Base-by-base conservation (phyloP, 2,329 filamentous ascomycete genomes). In the Aspergillus amoenus region DNA sequence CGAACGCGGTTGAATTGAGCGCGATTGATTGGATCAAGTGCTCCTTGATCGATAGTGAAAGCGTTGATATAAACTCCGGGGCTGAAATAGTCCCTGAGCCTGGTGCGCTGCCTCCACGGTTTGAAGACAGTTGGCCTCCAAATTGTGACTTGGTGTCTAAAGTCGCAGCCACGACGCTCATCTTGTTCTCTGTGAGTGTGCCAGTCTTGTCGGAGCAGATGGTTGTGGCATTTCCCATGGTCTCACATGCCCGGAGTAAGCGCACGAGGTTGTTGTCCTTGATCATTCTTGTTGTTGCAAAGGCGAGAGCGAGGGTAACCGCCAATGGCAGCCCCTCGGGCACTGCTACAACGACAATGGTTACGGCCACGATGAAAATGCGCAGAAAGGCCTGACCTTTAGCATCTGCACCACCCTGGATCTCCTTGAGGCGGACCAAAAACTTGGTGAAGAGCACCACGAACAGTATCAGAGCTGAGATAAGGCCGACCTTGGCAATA, bases 391-490 rank as follows among this genome's bases (percentile, higher is more conserved):
- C 73, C 65, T 84, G 82, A 6, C 81, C 83, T 66, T 84, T 85
- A 1, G 78, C 76, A 2, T 81, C 75, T 2, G 75, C 73, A 8
- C 70, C 71, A 2, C 71, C 66, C 22, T 82, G 86, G 21, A 24
- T 7, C 24, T 74, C 66, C 3, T 82, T 81, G 5, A 92, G 79
- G 17, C 81, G 74, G 30, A 82, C 88, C 17, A 89, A 73, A 68
- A 92, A 93, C 65, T 90, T 88, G 78, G 93, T 91, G 66, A 93
- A 85, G 6, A 92, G 78, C 6, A 92, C 88, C 48, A 91, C 77
- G 68, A 93, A 93, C n/a, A 93, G 80, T 8, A 93, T 73, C 15
- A 90, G 75, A 52, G 89, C 90, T 44, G 89, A 86, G 59, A 84
- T 84, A 63, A 87, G 85, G 75, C 87, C 87, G 42, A 89, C 80